Percentiles rank a stretch among this genome's conserved stretches.
phyloP scores from a whole-genome alignment of 1,284 basidiomycete species.

The Limonomyces culmigenus region DNA sequence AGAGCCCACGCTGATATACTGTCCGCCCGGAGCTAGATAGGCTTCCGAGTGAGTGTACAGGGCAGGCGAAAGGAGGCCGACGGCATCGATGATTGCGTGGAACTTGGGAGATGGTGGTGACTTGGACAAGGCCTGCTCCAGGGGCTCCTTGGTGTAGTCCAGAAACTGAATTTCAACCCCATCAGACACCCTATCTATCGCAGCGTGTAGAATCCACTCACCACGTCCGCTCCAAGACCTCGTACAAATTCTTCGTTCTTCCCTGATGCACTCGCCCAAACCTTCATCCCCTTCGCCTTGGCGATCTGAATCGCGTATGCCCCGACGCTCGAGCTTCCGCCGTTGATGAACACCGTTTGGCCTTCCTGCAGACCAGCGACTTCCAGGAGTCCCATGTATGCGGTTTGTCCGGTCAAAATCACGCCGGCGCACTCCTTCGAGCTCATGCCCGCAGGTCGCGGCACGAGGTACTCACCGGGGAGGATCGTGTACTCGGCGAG shows the following conservation, averaged over 20 bases:
- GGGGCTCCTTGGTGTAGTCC: constrained; percentile 21
- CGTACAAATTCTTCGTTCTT: constrained; percentile 14
- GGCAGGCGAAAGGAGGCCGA: constrained; percentile 13
- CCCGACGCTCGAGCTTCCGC: constrained; percentile 25
- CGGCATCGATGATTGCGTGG: constrained; percentile 13
- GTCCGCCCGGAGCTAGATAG: constrained; percentile 29
- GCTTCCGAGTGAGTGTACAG: constrained; percentile 21
- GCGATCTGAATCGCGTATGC: constrained; percentile 12
- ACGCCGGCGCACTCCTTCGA: constrained; percentile 40
- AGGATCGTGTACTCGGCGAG: constrained; percentile 34
- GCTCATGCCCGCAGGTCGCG: constrained; percentile 28
- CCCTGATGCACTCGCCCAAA: constrained; percentile 11
- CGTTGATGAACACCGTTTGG: constrained; percentile 43
- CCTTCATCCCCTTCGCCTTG: constrained; percentile 12
- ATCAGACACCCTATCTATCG: neutral
- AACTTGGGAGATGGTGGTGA: constrained; percentile 12
- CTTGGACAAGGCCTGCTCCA: constrained; percentile 13
- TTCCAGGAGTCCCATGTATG: constrained; percentile 31
- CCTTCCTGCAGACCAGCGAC: constrained; percentile 23
- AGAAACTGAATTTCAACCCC: constrained; percentile 14
- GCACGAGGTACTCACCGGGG: constrained; percentile 23
- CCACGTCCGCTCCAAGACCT: constrained; percentile 12
- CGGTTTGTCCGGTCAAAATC: constrained; percentile 35
- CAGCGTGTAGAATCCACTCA: too few species aligned
- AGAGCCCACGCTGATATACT: constrained; percentile 17